Conservation (phyloP, 179 eudicot genomes). For the Beta macrorhiza region DNA sequence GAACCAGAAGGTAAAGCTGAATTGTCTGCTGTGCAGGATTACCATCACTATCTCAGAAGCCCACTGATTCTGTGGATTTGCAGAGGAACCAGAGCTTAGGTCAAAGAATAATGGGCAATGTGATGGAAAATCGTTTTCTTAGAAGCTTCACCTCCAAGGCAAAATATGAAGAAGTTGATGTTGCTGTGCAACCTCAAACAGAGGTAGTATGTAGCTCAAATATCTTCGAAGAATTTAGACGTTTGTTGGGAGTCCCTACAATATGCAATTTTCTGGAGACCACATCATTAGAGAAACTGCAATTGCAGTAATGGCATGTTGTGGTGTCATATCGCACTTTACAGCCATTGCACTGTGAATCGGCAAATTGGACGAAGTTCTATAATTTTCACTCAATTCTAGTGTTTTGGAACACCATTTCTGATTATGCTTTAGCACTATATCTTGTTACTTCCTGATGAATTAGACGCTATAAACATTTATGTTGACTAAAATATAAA, state of each 20-base stretch:
- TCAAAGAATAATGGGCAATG: slow-evolving; percentile 92
- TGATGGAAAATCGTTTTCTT: slow-evolving; percentile 72
- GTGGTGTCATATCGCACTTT: not conserved
- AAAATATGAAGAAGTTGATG: slow-evolving; percentile 56
- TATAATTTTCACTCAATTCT: not conserved
- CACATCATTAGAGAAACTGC: not conserved
- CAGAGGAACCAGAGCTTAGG: slow-evolving; percentile 81
- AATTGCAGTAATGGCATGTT: not conserved
- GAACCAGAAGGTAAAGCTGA: slow-evolving; percentile 9
- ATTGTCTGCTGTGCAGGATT: slow-evolving; percentile 44
- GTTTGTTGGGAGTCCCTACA: not conserved
- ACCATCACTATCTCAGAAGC: slow-evolving; percentile 61
- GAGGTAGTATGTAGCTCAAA: slow-evolving; percentile 49
- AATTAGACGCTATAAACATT: not conserved
- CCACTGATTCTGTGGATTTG: slow-evolving; percentile 47
- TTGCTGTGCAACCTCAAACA: slow-evolving; percentile 51
- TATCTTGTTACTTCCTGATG: not conserved
- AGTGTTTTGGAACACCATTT: not conserved
- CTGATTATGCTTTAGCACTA: not conserved
- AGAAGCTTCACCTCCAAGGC: slow-evolving; percentile 90
- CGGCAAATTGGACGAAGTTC: not conserved
- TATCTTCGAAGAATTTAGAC: not conserved
- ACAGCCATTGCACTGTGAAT: not conserved
- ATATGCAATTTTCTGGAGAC: slow-evolving; percentile 3
- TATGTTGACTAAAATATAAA: not conserved